These are phyloP conservation scores for Cercospora sp. DNA, from an alignment of 2,329 filamentous ascomycete genomes.

Conservation along the genomic window DNA sequence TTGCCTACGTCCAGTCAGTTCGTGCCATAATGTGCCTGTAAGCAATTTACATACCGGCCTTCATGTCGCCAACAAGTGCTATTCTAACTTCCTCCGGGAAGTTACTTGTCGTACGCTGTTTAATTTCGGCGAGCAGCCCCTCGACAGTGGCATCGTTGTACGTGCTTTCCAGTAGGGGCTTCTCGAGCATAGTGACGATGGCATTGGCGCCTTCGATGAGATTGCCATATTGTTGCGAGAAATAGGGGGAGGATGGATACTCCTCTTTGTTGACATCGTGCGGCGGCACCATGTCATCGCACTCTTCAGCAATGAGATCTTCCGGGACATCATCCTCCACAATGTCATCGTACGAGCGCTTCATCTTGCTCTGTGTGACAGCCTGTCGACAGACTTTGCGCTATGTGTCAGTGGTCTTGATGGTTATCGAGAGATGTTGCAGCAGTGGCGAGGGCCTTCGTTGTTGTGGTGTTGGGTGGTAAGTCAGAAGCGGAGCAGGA, in stretches of 20 bases:
- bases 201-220: neutral
- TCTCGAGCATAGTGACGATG: no score
- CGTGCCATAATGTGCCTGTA: no score
- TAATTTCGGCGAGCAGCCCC: neutral
- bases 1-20: slow-evolving; percentile 20
- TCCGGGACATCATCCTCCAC: neutral
- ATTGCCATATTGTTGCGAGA: neutral
- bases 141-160: neutral
- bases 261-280: neutral
- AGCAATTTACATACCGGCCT: no score
- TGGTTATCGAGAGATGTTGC: no score
- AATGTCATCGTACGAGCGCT: neutral
- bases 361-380: neutral
- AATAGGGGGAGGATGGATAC: neutral
- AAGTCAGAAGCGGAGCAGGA: neutral
- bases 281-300: neutral
- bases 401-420: neutral
- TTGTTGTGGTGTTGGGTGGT: neutral
- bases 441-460: neutral
- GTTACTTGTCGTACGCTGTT: neutral
- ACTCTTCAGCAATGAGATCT: neutral
- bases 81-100: neutral
- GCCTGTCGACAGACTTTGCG: neutral
- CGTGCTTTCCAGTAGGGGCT: no score
- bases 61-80: slow-evolving; percentile 25